Evolutionary conservation across 2,329 filamentous ascomycete genomes (phyloP).

Genomic region (Tolypocladium ophioglossoides): DNA sequence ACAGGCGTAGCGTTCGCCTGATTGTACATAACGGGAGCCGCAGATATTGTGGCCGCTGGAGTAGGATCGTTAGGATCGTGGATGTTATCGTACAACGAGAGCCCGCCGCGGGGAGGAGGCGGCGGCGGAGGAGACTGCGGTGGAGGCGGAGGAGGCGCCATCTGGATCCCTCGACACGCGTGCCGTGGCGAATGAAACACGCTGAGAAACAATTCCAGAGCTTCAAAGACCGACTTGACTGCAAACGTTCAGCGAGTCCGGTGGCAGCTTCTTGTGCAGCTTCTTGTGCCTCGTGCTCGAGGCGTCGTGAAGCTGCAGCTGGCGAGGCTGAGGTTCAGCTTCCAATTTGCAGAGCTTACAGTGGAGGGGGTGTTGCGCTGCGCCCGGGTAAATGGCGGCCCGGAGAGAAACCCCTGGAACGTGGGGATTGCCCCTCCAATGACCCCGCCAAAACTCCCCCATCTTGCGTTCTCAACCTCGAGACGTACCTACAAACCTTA

Average conservation of each 20-base stretch:
- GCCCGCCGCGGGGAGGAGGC: slow-evolving; percentile 33
- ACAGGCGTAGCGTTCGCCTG: slow-evolving; percentile 33
- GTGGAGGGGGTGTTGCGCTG: no score
- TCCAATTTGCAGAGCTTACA: not conserved
- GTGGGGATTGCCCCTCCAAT: slow-evolving; percentile 17
- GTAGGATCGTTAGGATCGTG: slow-evolving; percentile 48
- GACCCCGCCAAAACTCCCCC: slow-evolving; percentile 21
- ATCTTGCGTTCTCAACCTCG: slow-evolving; percentile 1
- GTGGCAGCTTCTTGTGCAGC: not conserved
- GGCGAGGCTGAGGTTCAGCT: not conserved
- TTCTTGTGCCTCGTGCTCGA: not conserved
- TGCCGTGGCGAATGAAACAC: not conserved
- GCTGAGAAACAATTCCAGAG: not conserved
- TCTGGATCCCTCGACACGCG: slow-evolving; percentile 3
- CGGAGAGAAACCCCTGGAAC: not conserved
- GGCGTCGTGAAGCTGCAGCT: not conserved
- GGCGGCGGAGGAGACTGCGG: slow-evolving; percentile 17
- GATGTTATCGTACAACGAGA: slow-evolving; percentile 79
- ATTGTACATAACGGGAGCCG: slow-evolving; percentile 64
- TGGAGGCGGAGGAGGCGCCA: slow-evolving; percentile 15
- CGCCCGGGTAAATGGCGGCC: slow-evolving; percentile 21
- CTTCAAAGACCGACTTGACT: not conserved
- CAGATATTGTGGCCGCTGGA: slow-evolving; percentile 57
- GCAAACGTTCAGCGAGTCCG: not conserved
- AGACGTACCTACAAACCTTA: not conserved